Conservation (phyloP, 139 green algal species). For the Coelastrella sp. region DNA sequence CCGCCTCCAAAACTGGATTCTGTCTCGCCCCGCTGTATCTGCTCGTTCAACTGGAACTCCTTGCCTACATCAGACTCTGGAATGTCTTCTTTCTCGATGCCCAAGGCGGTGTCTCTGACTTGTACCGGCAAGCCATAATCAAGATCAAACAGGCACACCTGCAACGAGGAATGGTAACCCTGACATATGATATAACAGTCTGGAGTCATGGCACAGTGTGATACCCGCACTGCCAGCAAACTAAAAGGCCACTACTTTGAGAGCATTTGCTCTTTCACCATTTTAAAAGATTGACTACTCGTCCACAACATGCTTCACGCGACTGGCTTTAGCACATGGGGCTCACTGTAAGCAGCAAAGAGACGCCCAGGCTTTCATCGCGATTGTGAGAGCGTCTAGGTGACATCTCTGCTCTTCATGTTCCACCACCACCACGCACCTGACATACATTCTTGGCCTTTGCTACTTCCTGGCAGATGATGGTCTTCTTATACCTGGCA, state of each 20-base stretch:
- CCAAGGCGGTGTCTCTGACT: slow-evolving; percentile 78
- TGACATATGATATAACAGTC: too few species aligned
- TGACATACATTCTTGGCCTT: slow-evolving; percentile 99
- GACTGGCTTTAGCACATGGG: background rate
- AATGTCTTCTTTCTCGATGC: slow-evolving; percentile 81
- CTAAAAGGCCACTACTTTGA: background rate
- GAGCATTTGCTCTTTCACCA: too few species aligned
- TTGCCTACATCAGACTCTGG: slow-evolving; percentile 89
- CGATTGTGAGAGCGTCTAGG: too few species aligned
- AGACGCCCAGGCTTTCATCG: too few species aligned
- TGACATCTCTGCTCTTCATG: too few species aligned
- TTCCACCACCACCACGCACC: slow-evolving; percentile 47
- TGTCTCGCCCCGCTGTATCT: slow-evolving; percentile 65
- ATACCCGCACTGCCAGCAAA: background rate
- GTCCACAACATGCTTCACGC: background rate
- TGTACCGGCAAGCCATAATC: slow-evolving; percentile 96
- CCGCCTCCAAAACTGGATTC: slow-evolving; percentile 60
- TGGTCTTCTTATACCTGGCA: slow-evolving; percentile 97
- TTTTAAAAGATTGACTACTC: too few species aligned
- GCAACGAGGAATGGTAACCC: background rate
- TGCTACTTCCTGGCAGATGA: slow-evolving; percentile 98
- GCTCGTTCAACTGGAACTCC: slow-evolving; percentile 86
- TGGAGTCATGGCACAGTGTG: too few species aligned
- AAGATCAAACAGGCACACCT: slow-evolving; percentile 98
- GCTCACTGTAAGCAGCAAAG: background rate